These are phyloP conservation scores for Warburgia ugandensis DNA, from an alignment of 164 flowering plant species.

Conservation along the genomic window DNA sequence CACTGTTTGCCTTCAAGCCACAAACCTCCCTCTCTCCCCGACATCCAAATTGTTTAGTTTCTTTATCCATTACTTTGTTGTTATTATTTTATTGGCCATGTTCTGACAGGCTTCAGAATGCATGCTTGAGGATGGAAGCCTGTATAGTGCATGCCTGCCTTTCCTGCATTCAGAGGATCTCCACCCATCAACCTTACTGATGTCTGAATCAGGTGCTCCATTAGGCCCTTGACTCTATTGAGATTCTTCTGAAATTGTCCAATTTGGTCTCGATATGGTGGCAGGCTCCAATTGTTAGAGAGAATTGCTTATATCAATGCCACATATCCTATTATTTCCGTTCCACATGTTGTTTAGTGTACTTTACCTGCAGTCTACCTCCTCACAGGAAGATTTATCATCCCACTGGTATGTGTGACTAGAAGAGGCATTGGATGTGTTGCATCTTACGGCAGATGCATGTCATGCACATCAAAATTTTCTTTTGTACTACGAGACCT, in stretches of 20 bases:
- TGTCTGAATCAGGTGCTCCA: conserved; percentile 21
- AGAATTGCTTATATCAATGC: conserved; percentile 24
- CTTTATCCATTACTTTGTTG: too few species aligned
- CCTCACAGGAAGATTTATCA: conserved; percentile 1
- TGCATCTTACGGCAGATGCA: too few species aligned
- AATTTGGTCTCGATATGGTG: conserved; percentile 27
- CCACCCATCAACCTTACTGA: conserved; percentile 26
- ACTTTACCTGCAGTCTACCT: conserved; percentile 7
- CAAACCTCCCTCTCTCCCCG: too few species aligned
- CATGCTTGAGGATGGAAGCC: conserved; percentile 35
- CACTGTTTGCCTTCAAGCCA: too few species aligned
- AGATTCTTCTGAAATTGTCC: conserved; percentile 31
- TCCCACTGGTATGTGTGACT: conserved; percentile 1
- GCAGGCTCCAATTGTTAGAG: conserved; percentile 19
- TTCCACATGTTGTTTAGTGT: conserved; percentile 1
- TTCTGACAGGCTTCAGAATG: conserved; percentile 31
- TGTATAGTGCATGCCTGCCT: conserved; percentile 21
- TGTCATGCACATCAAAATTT: too few species aligned
- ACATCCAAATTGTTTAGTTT: too few species aligned
- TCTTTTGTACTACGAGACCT: neutral
- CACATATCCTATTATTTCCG: conserved; percentile 11
- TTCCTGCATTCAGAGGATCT: conserved; percentile 24
- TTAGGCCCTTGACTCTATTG: conserved; percentile 25
- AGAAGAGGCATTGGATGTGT: too few species aligned
- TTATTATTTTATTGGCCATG: too few species aligned